These are phyloP conservation scores for Dendrobium chrysotoxum DNA, from an alignment of 106 monocot species.

Conservation along the genomic window DNA sequence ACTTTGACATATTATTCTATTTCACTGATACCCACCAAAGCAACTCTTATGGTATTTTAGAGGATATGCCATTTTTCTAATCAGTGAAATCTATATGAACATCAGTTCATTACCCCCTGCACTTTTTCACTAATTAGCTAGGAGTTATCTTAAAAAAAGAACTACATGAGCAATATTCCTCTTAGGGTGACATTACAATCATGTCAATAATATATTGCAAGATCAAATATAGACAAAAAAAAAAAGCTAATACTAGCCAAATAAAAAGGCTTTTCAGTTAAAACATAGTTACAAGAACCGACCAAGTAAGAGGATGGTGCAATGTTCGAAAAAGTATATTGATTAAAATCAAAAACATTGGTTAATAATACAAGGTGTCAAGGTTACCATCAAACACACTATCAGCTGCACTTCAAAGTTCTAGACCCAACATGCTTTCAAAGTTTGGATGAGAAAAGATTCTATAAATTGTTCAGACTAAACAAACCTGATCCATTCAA, in stretches of 20 bases:
- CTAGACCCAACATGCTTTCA: constrained; percentile 4
- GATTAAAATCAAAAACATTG: background rate
- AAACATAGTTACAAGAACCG: background rate
- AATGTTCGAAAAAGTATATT: background rate
- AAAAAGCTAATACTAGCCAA: background rate
- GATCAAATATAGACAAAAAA: background rate
- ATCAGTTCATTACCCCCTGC: background rate
- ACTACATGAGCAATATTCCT: background rate
- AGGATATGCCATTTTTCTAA: background rate
- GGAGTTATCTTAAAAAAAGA: background rate
- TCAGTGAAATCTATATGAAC: background rate
- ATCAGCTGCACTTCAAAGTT: background rate
- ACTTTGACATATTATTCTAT: background rate
- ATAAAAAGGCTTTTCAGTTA: background rate
- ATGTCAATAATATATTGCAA: background rate
- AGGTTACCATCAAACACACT: background rate
- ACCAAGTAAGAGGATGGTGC: background rate
- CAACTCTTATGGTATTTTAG: background rate
- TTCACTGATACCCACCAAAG: background rate
- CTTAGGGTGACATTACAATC: background rate
- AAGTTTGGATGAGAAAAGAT: background rate
- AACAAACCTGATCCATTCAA: constrained; percentile 24
- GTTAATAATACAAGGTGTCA: background rate
- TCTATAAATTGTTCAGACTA: constrained; percentile 8
- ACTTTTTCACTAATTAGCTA: background rate